phyloP scores from a whole-genome alignment of 1,284 basidiomycete species.

The Cutaneotrichosporon cavernicola region DNA sequence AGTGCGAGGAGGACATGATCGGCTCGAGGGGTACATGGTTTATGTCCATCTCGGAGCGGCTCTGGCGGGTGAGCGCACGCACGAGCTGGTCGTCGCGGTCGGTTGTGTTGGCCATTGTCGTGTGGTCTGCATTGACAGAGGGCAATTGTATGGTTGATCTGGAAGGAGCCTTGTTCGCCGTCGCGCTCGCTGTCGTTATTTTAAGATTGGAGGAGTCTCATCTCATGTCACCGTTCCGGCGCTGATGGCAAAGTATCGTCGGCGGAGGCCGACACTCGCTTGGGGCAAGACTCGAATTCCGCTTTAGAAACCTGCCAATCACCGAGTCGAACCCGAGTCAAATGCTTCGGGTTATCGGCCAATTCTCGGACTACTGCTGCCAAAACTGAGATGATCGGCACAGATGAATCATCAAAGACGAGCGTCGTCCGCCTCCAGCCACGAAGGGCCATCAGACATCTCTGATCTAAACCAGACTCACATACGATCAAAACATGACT shows the following conservation, averaged over 20 bases:
- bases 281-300: neutral
- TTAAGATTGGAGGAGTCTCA: neutral
- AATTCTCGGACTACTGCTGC: neutral
- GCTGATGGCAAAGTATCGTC: neutral
- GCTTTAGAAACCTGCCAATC: neutral
- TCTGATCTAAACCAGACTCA: neutral
- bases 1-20: neutral
- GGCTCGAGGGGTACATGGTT: neutral
- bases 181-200: neutral
- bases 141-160: neutral
- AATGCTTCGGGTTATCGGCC: neutral
- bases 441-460: too few relatives aligned
- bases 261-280: neutral
- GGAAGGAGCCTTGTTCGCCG: neutral
- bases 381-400: neutral
- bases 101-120: slow-evolving; percentile 10
- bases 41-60: neutral
- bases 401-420: neutral
- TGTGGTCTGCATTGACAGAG: neutral
- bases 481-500: neutral
- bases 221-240: neutral
- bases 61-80: slow-evolving; percentile 10
- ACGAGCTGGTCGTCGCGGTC: slow-evolving; percentile 22
- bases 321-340: neutral
- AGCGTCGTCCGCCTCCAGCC: too few relatives aligned